A percentile compares a stretch with the other conserved stretches of the same genome.
Evolutionary conservation across 306 rosid species (phyloP).

Genomic region (Coriaria nepalensis): DNA sequence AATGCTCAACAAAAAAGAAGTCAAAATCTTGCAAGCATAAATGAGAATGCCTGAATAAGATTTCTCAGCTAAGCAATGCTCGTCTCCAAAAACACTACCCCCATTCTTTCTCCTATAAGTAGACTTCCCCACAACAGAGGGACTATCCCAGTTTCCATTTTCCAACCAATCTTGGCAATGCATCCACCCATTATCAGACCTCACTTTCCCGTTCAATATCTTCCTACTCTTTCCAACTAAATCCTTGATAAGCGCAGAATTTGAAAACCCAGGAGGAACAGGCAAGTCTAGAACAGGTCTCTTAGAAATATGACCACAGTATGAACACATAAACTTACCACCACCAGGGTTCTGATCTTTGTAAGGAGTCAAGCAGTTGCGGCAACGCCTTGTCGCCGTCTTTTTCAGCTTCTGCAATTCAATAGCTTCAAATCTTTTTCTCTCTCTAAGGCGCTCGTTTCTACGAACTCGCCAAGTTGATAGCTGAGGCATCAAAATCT

Average conservation of each 20-base stretch:
- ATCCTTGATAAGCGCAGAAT: constrained; percentile 56
- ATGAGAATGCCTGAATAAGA: constrained; percentile 61
- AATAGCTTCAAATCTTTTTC: constrained; percentile 78
- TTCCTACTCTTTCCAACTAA: constrained; percentile 84
- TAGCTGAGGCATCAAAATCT: constrained; percentile 96
- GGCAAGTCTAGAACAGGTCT: constrained; percentile 93
- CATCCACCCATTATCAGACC: constrained; percentile 93
- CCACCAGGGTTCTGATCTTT: constrained; percentile 99
- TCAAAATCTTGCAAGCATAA: constrained; percentile 64
- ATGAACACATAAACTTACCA: constrained; percentile 93
- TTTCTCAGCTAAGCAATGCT: constrained; percentile 74
- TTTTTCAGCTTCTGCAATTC: constrained; percentile 87
- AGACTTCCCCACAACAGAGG: constrained; percentile 47
- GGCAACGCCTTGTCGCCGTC: constrained; percentile 75
- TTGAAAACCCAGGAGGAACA: constrained; percentile 51
- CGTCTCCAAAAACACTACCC: constrained; percentile 50
- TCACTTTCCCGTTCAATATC: constrained; percentile 67
- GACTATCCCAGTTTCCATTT: constrained; percentile 67
- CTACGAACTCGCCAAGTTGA: constrained; percentile 86
- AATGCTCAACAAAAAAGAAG: constrained; percentile 67
- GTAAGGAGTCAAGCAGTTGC: constrained; percentile 83
- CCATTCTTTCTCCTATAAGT: constrained; percentile 57
- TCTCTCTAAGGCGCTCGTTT: constrained; percentile 72
- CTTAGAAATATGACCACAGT: constrained; percentile 88
- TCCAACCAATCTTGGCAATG: constrained; percentile 88